Conservation (phyloP, 2,329 filamentous ascomycete genomes). For the Botrytis sinoallii region DNA sequence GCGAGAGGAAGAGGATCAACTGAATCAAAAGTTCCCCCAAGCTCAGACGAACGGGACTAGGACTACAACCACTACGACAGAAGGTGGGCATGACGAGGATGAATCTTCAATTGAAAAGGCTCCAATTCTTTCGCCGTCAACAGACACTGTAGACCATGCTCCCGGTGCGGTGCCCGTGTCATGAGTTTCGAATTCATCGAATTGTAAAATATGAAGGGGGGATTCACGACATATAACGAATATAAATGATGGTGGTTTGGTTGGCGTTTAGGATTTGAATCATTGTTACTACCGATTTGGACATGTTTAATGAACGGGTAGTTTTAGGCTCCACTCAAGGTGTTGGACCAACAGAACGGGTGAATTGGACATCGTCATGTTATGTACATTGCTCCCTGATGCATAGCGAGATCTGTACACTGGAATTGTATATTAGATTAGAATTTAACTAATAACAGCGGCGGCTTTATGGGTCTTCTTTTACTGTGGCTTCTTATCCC, state of each 20-base stretch:
- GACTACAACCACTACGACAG: not conserved
- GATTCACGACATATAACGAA: constrained; percentile 2
- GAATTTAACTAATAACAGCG: not conserved
- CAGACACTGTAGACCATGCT: not conserved
- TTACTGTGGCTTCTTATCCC: not conserved
- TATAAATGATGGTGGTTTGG: not conserved
- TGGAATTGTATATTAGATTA: not conserved
- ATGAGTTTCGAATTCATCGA: not conserved
- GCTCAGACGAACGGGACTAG: not conserved
- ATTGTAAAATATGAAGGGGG: constrained; percentile 2
- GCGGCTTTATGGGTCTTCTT: not conserved
- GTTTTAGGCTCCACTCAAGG: constrained; percentile 3
- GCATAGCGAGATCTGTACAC: not conserved
- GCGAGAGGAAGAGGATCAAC: not conserved
- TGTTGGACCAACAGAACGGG: not conserved
- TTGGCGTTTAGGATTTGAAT: constrained; percentile 7
- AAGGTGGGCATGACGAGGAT: not conserved
- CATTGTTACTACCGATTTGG: not conserved
- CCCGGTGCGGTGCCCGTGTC: not conserved
- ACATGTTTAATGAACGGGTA: not conserved
- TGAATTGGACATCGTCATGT: not conserved
- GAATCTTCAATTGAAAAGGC: not conserved
- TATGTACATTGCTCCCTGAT: not conserved
- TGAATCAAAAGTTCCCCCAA: not conserved
- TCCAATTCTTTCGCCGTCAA: not conserved